phyloP scores from a whole-genome alignment of 2,329 filamentous ascomycete species.

The Alternaria triticina region DNA sequence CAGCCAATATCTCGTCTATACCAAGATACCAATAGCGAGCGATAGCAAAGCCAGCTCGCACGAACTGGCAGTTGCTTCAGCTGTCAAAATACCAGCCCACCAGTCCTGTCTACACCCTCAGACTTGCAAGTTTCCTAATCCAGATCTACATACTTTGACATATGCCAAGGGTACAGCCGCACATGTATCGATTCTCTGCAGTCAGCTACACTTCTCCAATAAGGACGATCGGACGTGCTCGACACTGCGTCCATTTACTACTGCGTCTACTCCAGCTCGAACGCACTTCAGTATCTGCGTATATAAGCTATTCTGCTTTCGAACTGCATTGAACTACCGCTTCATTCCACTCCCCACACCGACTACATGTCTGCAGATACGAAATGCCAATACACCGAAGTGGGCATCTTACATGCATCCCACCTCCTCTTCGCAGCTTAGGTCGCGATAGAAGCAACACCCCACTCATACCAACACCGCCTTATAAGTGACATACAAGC shows the following conservation, averaged over 20 bases:
- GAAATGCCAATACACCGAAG: not conserved
- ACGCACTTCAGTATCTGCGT: accelerated
- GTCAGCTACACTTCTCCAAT: not conserved
- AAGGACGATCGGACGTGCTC: not conserved
- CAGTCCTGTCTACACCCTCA: not conserved
- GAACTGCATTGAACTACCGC: not conserved
- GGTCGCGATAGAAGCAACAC: not conserved
- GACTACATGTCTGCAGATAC: not conserved
- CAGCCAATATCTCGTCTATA: not conserved
- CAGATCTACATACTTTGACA: not conserved
- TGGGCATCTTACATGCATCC: not conserved
- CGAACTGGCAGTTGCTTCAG: constrained; percentile 2
- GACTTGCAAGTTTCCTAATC: not conserved
- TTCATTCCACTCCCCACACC: not conserved
- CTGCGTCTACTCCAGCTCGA: not conserved
- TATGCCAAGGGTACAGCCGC: not conserved
- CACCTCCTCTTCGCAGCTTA: not conserved
- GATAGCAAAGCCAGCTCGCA: not conserved
- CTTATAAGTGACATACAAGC: not conserved
- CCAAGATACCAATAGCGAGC: not conserved
- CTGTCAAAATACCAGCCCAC: not conserved
- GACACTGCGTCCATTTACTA: not conserved
- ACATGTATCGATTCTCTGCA: not conserved
- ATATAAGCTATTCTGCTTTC: not conserved
- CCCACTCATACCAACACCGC: not conserved